These are phyloP conservation scores for Coniella lustricola DNA, from an alignment of 2,329 filamentous ascomycete genomes.

Conservation along the genomic window DNA sequence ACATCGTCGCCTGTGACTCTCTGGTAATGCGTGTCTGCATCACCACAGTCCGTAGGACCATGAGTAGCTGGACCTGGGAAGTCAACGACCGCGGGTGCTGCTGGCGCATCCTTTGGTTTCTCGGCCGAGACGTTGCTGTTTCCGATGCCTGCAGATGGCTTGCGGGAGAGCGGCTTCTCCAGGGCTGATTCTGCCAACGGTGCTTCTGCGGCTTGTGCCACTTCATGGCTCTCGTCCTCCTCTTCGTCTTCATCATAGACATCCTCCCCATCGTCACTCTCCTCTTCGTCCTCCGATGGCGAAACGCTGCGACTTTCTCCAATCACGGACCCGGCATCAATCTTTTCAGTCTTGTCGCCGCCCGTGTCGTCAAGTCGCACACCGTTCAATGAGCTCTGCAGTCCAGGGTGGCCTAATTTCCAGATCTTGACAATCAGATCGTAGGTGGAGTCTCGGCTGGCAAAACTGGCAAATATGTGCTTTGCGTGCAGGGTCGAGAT, in stretches of 20 bases:
- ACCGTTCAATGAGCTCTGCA: slow-evolving; percentile 87
- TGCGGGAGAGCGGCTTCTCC: slow-evolving; percentile 61
- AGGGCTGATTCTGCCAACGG: slow-evolving; percentile 43
- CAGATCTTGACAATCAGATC: slow-evolving; percentile 97
- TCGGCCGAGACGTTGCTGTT: slow-evolving; percentile 40
- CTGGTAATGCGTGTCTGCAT: slow-evolving; percentile 73
- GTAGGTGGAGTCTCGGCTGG: slow-evolving; percentile 91
- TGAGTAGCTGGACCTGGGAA: slow-evolving; percentile 83
- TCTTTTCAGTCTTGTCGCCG: slow-evolving; percentile 87
- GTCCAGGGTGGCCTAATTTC: slow-evolving; percentile 89
- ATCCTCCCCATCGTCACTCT: slow-evolving; percentile 67
- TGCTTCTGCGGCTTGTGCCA: slow-evolving; percentile 31
- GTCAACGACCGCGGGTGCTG: slow-evolving; percentile 44
- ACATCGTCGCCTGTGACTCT: slow-evolving; percentile 78
- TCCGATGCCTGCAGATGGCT: slow-evolving; percentile 55
- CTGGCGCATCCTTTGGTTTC: slow-evolving; percentile 42
- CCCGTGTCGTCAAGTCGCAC: slow-evolving; percentile 73
- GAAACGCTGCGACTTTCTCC: slow-evolving; percentile 46
- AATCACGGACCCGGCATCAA: slow-evolving; percentile 44
- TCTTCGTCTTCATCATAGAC: slow-evolving; percentile 76
- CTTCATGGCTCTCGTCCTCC: slow-evolving; percentile 67
- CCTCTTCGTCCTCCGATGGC: slow-evolving; percentile 43
- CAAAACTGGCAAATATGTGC: slow-evolving; percentile 91
- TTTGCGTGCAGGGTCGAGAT: slow-evolving; percentile 93
- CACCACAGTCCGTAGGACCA: slow-evolving; percentile 76